phyloP scores from a whole-genome alignment of 1,284 basidiomycete species.

The Marasmius tenuissimus region DNA sequence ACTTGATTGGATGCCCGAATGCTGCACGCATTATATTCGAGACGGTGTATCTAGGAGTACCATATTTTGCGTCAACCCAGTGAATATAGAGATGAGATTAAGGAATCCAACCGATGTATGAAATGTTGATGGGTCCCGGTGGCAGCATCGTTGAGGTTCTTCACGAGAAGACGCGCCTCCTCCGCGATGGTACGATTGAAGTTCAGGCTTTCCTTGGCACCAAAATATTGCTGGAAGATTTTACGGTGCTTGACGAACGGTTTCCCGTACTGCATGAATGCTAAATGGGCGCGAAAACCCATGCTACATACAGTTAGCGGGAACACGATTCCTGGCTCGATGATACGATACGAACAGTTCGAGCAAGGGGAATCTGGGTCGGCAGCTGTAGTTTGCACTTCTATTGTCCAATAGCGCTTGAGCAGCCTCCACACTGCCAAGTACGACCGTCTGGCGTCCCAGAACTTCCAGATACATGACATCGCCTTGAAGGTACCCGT shows the following conservation, averaged over 20 bases:
- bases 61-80: background rate
- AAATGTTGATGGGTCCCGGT: background rate
- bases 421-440: constrained; percentile 11
- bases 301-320: constrained; percentile 15
- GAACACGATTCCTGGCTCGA: background rate
- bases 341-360: constrained; percentile 5
- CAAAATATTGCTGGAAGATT: constrained; percentile 18
- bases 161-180: constrained; percentile 17
- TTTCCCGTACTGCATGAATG: constrained; percentile 20
- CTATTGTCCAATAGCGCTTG: constrained; percentile 15
- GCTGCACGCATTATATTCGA: constrained; percentile 21
- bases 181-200: constrained; percentile 16
- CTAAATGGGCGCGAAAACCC: constrained; percentile 17
- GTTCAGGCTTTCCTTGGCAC: constrained; percentile 8
- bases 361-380: constrained; percentile 10
- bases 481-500: constrained; percentile 8
- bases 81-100: background rate
- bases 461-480: constrained; percentile 12
- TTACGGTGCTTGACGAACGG: constrained; percentile 19
- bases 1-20: constrained; percentile 22
- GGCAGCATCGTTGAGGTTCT: constrained; percentile 11
- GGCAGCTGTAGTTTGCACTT: constrained; percentile 14
- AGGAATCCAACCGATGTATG: background rate
- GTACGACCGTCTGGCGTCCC: constrained; percentile 8
- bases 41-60: constrained; percentile 17